Conservation (phyloP, 148 eudicot genomes). For the Cornus kousa region DNA sequence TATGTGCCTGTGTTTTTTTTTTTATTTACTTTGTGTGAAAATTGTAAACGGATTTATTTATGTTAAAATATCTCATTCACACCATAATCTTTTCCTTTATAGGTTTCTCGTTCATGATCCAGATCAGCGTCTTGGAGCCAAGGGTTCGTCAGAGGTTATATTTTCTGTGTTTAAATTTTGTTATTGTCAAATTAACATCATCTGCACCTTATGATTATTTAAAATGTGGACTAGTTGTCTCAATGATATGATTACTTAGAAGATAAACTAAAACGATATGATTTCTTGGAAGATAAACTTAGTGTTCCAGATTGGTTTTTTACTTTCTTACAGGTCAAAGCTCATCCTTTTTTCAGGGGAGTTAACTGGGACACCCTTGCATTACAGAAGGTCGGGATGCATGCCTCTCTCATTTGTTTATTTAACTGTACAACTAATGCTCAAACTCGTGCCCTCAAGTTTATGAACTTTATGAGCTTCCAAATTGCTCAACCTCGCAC, state of each 20-base stretch:
- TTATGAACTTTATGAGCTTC: not conserved
- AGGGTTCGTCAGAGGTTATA: slow-evolving; percentile 60
- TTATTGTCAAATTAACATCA: too few species aligned
- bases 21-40: not conserved
- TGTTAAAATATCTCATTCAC: slow-evolving; percentile 2
- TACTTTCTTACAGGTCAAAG: slow-evolving; percentile 45
- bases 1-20: not conserved
- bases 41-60: not conserved
- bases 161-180: slow-evolving; percentile 4
- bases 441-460: not conserved
- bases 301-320: not conserved
- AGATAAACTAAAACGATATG: not conserved
- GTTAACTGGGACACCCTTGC: slow-evolving; percentile 69
- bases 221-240: not conserved
- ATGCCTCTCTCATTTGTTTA: not conserved
- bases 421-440: not conserved
- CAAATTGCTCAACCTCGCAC: too few species aligned
- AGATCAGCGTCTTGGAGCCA: slow-evolving; percentile 58
- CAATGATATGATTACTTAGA: not conserved
- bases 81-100: not conserved
- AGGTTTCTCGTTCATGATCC: slow-evolving; percentile 62
- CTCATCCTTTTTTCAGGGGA: slow-evolving; percentile 57
- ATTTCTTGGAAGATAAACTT: not conserved
- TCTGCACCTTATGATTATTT: not conserved
- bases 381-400: slow-evolving; percentile 44